Conservation (phyloP, 176 grass and related monocot genomes). For the Aegilops tauschii region DNA sequence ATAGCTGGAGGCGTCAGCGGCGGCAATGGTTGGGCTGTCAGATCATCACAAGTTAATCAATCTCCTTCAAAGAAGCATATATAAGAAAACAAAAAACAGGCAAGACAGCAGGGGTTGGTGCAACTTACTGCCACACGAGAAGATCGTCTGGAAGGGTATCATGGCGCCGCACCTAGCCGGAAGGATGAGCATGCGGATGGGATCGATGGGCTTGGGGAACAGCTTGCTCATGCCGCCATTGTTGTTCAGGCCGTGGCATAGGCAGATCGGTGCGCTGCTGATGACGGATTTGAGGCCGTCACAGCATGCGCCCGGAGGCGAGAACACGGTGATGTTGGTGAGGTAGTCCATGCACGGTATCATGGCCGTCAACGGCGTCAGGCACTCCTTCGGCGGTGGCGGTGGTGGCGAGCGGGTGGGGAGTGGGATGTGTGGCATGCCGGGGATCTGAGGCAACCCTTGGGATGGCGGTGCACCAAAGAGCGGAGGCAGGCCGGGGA, state of each 20-base stretch:
- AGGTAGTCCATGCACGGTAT: conserved; percentile 36
- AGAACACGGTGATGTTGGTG: conserved; percentile 23
- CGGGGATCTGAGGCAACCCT: background rate
- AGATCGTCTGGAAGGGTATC: background rate
- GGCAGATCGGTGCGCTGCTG: conserved; percentile 28
- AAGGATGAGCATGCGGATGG: conserved; percentile 13
- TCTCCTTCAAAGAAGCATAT: background rate
- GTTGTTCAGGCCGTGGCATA: conserved; percentile 39
- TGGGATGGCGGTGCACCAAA: background rate
- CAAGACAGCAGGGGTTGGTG: background rate
- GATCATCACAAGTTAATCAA: background rate
- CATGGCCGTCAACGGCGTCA: conserved; percentile 13
- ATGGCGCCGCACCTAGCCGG: conserved; percentile 15
- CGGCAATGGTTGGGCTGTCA: background rate
- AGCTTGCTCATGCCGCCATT: conserved; percentile 22
- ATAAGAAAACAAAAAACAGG: background rate
- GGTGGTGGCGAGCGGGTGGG: background rate
- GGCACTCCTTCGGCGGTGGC: conserved; percentile 13
- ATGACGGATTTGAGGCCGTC: conserved; percentile 23
- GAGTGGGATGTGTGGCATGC: background rate
- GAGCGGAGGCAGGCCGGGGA: background rate
- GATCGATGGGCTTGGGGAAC: conserved; percentile 15
- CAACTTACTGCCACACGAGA: background rate
- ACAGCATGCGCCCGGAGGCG: conserved; percentile 11
- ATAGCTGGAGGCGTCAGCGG: background rate